Evolutionary conservation across 306 rosid species (phyloP), one percentile per base, ranked within the genome.

Genomic region (Aeschynomene evenia): DNA sequence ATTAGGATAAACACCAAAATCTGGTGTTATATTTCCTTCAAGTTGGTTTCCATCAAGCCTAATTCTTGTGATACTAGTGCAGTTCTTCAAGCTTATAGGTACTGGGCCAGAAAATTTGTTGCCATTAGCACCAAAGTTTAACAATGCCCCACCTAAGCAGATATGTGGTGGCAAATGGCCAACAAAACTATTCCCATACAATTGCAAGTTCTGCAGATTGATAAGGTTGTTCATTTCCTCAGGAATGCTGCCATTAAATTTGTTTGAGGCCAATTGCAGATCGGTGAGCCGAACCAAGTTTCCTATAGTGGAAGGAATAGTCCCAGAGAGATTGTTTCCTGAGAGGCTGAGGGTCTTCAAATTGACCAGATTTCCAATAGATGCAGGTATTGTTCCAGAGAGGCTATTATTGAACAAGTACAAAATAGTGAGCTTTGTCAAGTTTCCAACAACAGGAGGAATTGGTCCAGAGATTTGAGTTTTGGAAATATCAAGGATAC

Each of bases 291-390:
- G 9, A 53, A 8, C 37, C 73, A 80, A 80, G 21, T 80, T 63
- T 5, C 80, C 84, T 14, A 79, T 6, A 0, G 76, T 23, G 28
- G 68, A 5, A 46, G 84, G 84, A 76, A 80, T 34, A 16, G 63
- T 1, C 11, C 85, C 81, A n/a, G 57, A 33, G 14, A 81, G 79
- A 9, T 26, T 72, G 76, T 81, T 81, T 3, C 0, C 14, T 55
- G 23, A 60, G 16, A 79, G 26, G 60, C 19, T 42, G 14, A 79
- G 68, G 16, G 1, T 0, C 0, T 18, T 2, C 62, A 79, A 54
- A 61, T 62, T 73, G 50, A 68, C 22, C 68, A 79, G 22, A 7
- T 79, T 62, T 26, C 83, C 83, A 23, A 79, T 52, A 1, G 63
- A 67, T 9, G 51, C 29, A 39, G 68, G 68, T 37, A 62, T 62